Percentiles rank a stretch among this genome's conserved stretches.
These are phyloP conservation scores for Phytophthora syringae DNA, from an alignment of 352 stramenopile species.

Conservation along the genomic window DNA sequence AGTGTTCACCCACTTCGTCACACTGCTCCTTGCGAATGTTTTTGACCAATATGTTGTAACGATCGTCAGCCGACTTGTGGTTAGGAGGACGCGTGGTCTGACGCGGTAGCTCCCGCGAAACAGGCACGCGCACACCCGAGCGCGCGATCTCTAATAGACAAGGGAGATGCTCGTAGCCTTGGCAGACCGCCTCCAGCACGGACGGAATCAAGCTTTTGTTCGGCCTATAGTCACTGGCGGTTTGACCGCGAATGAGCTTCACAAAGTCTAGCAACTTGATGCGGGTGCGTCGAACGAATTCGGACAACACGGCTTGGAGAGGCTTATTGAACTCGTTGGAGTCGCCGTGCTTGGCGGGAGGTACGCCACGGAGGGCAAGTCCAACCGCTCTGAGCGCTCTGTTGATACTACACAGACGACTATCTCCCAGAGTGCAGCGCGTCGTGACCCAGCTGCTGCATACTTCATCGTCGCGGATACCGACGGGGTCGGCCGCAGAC, in stretches of 20 bases:
- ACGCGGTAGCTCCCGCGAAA: not conserved
- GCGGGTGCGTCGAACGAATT: not conserved
- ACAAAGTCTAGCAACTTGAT: not conserved
- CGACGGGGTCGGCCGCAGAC: too few species aligned
- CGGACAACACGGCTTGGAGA: not conserved
- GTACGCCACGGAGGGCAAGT: too few species aligned
- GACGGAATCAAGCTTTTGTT: not conserved
- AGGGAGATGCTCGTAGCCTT: not conserved
- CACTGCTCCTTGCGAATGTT: slow-evolving; percentile 4
- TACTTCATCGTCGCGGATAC: too few species aligned
- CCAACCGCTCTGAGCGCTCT: too few species aligned
- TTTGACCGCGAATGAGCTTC: not conserved
- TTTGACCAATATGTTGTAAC: slow-evolving; percentile 8
- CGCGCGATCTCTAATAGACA: not conserved
- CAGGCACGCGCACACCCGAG: not conserved
- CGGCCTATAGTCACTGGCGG: not conserved
- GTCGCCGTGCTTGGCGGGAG: too few species aligned
- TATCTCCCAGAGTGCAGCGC: too few species aligned
- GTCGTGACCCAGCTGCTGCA: too few species aligned
- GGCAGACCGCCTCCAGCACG: not conserved
- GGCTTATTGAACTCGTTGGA: too few species aligned
- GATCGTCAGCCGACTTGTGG: not conserved
- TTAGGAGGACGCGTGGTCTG: not conserved
- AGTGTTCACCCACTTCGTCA: too few species aligned
- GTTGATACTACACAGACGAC: too few species aligned